Conservation (phyloP, 331 rosid species). For the Quercus lobata region DNA sequence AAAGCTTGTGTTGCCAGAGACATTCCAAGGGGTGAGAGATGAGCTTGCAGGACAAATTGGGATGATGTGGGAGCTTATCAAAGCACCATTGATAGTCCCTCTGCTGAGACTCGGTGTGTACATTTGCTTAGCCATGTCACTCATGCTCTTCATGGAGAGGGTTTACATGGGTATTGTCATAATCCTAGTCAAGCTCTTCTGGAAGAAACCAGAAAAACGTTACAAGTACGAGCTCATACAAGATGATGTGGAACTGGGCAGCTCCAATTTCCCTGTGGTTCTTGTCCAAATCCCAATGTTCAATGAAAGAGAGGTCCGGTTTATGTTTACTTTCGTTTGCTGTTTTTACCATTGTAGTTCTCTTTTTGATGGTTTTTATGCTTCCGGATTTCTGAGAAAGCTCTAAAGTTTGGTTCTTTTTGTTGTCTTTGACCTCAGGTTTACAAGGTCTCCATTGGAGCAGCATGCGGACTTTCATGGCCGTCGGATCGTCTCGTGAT, state of each 20-base stretch:
- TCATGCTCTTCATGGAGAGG: constrained; percentile 85
- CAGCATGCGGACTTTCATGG: constrained; percentile 92
- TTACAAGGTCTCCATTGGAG: constrained; percentile 90
- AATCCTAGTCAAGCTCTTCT: constrained; percentile 65
- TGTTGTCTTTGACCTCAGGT: constrained; percentile 38
- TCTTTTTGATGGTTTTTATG: background rate
- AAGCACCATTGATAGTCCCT: constrained; percentile 84
- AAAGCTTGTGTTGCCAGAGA: constrained; percentile 49
- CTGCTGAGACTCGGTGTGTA: constrained; percentile 50
- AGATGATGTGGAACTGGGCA: constrained; percentile 69
- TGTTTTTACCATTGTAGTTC: background rate
- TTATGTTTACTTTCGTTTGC: background rate
- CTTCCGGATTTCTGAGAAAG: constrained; percentile 11
- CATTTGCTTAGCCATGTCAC: constrained; percentile 67
- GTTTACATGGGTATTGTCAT: constrained; percentile 86
- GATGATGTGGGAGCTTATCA: constrained; percentile 69
- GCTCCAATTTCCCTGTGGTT: constrained; percentile 71
- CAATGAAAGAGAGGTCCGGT: constrained; percentile 75
- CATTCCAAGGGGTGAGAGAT: constrained; percentile 39
- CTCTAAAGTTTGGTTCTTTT: constrained; percentile 5
- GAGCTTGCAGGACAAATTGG: constrained; percentile 54
- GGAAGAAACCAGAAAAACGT: constrained; percentile 78
- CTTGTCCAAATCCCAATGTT: constrained; percentile 91
- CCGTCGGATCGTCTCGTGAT: constrained; percentile 89
- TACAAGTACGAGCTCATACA: constrained; percentile 54